Percentiles rank a stretch among this genome's conserved stretches.
These are phyloP conservation scores for Diutina siamensis DNA, from an alignment of 1,139 yeast species.

Conservation along the genomic window DNA sequence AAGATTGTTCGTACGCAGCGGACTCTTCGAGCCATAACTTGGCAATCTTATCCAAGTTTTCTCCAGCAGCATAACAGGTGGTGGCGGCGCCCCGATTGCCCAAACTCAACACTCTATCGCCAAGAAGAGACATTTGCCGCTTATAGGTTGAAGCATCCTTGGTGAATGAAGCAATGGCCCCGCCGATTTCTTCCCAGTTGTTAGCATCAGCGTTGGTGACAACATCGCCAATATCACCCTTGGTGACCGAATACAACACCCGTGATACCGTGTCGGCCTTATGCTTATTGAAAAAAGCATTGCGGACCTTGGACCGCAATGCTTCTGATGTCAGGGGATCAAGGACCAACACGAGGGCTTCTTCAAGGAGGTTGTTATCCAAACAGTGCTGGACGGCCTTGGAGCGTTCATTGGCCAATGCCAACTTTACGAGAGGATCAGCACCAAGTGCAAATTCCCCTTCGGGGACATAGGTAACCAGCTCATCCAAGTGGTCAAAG, in stretches of 20 bases:
- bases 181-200: constrained; percentile 80
- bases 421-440: constrained; percentile 38
- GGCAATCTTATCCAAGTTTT: constrained; percentile 69
- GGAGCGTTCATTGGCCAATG: constrained; percentile 52
- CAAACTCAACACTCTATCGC: constrained; percentile 41
- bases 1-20: constrained; percentile 41
- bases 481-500: constrained; percentile 30
- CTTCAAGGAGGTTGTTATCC: constrained; percentile 50
- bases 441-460: constrained; percentile 32
- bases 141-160: constrained; percentile 37
- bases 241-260: constrained; percentile 54
- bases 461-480: constrained; percentile 23
- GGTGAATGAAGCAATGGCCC: constrained; percentile 47
- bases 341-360: constrained; percentile 75
- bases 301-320: constrained; percentile 50
- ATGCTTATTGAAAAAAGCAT: constrained; percentile 54
- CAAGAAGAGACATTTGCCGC: constrained; percentile 51
- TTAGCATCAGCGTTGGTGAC: constrained; percentile 66
- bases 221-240: constrained; percentile 54
- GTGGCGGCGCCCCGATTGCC: constrained; percentile 58
- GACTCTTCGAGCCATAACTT: constrained; percentile 77
- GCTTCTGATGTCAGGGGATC: constrained; percentile 30
- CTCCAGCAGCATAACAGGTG: constrained; percentile 70
- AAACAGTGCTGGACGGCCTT: constrained; percentile 63
- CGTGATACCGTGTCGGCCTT: constrained; percentile 53